Evolutionary conservation across 805 yeast species (phyloP), one percentile per base, ranked within the genome.

Genomic region (Pichia ethanolica): DNA sequence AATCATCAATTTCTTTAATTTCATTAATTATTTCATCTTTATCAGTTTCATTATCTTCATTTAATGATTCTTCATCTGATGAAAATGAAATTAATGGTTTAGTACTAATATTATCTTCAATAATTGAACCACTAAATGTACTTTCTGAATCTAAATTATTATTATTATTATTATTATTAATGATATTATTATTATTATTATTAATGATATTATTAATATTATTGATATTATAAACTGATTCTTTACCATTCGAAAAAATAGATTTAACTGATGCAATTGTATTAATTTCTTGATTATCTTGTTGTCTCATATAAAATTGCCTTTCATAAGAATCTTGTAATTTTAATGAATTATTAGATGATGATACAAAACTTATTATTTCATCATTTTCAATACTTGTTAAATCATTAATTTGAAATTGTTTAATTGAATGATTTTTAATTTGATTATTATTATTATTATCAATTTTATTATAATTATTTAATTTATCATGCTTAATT

Each of bases 81-180:
- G 53, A 59, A 9, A 73, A 59, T 37, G 77, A 74, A 51, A 72
- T 66, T 37, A 74, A 58, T 0, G 79, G 78, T 27, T 60, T 68
- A 3, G 79, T 74, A 51, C 76, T 70, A 32, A 70, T 57, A 53
- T 74, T 73, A 26, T 54, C 57, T 7, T 52, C 54, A 37, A 30
- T 8, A 3, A 35, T 25, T 13, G 47, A 46, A 1, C 45, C 53
- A 44, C 49, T 50, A 8, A 46, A 39, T 1, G 44, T 46, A 25
- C 49, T 46, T n/a, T 42, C 13, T n/a, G n/a, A 28, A 14, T 46
- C 49, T 1, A 46, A 7, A 32, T 42, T 34, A 4, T 9, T 26
- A 6, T 25, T 41, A 20, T 38, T 40, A 37, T 11, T 45, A 26
- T 25, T 35, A 25, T 30, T 32, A 25, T 34, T 14, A 14, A 7